phyloP scores from a whole-genome alignment of 2,329 filamentous ascomycete genomes.

The Aspergillus fumigatiaffinis region DNA sequence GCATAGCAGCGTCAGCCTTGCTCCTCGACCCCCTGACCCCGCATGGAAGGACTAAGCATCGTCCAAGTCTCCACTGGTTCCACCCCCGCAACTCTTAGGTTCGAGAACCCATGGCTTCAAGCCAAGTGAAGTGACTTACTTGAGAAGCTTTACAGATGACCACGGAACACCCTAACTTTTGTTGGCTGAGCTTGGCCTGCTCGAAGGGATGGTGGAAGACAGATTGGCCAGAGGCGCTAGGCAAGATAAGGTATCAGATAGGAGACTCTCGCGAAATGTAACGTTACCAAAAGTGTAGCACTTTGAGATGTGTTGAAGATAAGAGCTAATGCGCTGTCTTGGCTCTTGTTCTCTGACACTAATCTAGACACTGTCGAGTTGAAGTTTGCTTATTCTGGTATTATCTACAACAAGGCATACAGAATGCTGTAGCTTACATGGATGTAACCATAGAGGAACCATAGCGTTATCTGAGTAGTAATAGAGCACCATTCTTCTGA shows the following conservation, averaged over 20 bases:
- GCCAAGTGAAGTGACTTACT: not conserved
- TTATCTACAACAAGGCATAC: too few relatives aligned
- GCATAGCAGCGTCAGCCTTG: not conserved
- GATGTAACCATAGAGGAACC: not conserved
- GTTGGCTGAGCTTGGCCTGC: not conserved
- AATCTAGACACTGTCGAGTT: too few relatives aligned
- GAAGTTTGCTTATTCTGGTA: not conserved
- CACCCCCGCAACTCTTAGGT: not conserved
- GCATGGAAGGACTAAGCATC: not conserved
- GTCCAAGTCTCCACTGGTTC: not conserved
- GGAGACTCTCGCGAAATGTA: not conserved
- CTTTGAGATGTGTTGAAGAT: not conserved
- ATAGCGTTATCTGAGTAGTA: not conserved
- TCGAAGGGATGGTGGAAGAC: not conserved
- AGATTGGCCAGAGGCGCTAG: not conserved
- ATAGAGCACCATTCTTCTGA: too few relatives aligned
- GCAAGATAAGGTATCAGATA: not conserved
- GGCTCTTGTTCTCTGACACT: not conserved
- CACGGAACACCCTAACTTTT: not conserved
- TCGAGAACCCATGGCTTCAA: too few relatives aligned
- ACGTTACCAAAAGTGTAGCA: not conserved
- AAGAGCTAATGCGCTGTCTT: not conserved
- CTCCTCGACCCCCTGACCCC: too few relatives aligned
- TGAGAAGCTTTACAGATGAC: not conserved
- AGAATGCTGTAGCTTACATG: not conserved